Base-by-base conservation (phyloP, 1,284 basidiomycete species). In the Chalciporus sp. region DNA sequence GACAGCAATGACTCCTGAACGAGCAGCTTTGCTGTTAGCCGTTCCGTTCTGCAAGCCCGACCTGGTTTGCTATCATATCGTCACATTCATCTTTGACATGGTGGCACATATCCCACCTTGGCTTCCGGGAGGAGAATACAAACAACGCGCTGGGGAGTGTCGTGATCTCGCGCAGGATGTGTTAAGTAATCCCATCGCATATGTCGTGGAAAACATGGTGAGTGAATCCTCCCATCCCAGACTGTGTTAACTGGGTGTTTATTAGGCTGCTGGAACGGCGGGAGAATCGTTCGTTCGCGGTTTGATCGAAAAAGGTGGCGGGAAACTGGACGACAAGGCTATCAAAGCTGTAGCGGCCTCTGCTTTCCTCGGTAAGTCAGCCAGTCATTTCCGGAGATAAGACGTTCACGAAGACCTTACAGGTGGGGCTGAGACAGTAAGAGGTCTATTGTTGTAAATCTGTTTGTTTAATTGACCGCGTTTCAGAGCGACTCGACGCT, bases 91-190 rank as follows among this genome's bases (percentile, higher is more conserved):
- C 23, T 23, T 23, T 23, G 23, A 23, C 23, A 6, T 23, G 6
- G 23, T 69, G 55, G 49, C 51, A 56, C n/a, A 60, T 23, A 53
- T 77, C 37, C 75, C 76, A 0, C 55, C 65, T 1, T 78, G 73
- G 73, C 51, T 76, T 19, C 75, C 76, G 0, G 72, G 74, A 10
- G 65, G 69, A 4, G 31, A 14, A 14, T 71, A 68, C 50, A 68
- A 71, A 33, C 62, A 57, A 45, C 48, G 46, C 4, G 70, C n/a
- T n/a, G n/a, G n/a, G n/a, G 23, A 23, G 6, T 23, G 23, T 23
- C 23, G 6, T 23, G 23, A 2, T 23, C 23, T 23, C 23, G 23
- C 23, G 6, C 23, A 23, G 23, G 23, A 23, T 3, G 23, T 23
- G 23, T 23, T 23, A 23, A 23, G 23, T 2, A 6, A 23, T 3